Conservation (phyloP, 2,329 filamentous ascomycete species). For the Blumeria graminis region DNA sequence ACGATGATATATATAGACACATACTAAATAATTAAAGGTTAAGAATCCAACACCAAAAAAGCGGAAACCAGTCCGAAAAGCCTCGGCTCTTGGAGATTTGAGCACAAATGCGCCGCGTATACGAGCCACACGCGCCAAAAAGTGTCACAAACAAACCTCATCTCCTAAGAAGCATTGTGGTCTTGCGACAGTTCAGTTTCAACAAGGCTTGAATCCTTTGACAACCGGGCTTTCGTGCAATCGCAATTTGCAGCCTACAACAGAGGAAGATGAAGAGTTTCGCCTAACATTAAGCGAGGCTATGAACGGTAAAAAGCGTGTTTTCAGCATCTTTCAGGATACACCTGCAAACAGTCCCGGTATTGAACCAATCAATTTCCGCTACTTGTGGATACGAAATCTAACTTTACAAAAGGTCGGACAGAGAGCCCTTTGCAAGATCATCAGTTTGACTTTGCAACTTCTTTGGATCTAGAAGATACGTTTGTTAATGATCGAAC, state of each 20-base stretch:
- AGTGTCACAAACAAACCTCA: slow-evolving; percentile 7
- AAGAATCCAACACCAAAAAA: slow-evolving; percentile 12
- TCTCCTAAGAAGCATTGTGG: slow-evolving; percentile 1
- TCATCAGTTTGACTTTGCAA: slow-evolving; percentile 7
- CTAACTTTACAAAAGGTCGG: slow-evolving; percentile 5
- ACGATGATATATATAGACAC: neutral
- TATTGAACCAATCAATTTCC: slow-evolving; percentile 2
- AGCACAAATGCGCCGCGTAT: slow-evolving; percentile 11
- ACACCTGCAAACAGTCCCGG: slow-evolving; percentile 11
- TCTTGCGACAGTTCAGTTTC: slow-evolving; percentile 3
- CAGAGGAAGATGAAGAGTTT: slow-evolving; percentile 15
- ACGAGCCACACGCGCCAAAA: slow-evolving; percentile 6
- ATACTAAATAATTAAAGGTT: slow-evolving; percentile 5
- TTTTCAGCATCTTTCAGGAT: slow-evolving; percentile 13
- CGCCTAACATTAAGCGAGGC: slow-evolving; percentile 10
- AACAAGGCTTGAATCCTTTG: slow-evolving; percentile 9
- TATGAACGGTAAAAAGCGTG: slow-evolving; percentile 10
- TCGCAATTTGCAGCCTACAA: slow-evolving; percentile 7
- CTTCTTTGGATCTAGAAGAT: neutral
- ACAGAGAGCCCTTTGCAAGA: slow-evolving; percentile 15
- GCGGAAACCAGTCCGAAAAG: slow-evolving; percentile 9
- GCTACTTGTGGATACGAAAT: neutral
- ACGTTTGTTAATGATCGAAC: slow-evolving; percentile 4
- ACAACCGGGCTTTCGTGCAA: slow-evolving; percentile 4
- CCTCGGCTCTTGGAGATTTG: slow-evolving; percentile 6